phyloP scores from a whole-genome alignment of 2,329 filamentous ascomycete species.

The Penicillium sp. region DNA sequence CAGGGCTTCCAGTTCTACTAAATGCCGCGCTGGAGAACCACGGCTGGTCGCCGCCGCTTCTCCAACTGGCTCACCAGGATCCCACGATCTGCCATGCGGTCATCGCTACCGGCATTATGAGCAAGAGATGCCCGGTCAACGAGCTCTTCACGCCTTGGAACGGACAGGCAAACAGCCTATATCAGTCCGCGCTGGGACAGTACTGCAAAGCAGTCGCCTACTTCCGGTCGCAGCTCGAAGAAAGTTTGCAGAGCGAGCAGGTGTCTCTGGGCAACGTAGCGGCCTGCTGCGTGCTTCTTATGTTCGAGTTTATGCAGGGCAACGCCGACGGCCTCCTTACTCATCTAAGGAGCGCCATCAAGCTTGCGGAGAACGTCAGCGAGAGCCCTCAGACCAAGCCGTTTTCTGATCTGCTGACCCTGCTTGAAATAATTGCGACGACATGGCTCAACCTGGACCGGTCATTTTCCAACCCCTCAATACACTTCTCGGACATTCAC shows the following conservation, averaged over 20 bases:
- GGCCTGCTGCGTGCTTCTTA: not conserved
- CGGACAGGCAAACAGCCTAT: not conserved
- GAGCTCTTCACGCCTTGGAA: not conserved
- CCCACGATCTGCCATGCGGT: constrained; percentile 1
- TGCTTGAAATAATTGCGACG: no score
- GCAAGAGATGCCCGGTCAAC: constrained; percentile 1
- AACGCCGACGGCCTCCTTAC: constrained; percentile 1
- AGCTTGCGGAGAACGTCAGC: not conserved
- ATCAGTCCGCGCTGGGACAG: not conserved
- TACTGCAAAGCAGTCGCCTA: not conserved
- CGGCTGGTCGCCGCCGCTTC: not conserved
- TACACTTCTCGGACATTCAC: no score
- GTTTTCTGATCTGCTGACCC: not conserved
- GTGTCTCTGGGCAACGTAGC: no score
- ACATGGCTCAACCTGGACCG: no score
- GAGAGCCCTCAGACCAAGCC: not conserved
- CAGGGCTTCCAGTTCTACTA: not conserved
- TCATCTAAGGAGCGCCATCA: not conserved
- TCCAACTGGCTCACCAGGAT: constrained; percentile 1
- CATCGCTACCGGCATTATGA: constrained; percentile 3
- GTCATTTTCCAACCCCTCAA: no score
- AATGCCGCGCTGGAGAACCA: not conserved
- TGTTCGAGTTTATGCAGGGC: constrained; percentile 5
- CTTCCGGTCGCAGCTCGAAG: not conserved
- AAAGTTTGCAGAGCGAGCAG: no score